A percentile compares a stretch with the other conserved stretches of the same genome.
Conservation (phyloP, 768 basidiomycete genomes). For the Tulasnella sp. region DNA sequence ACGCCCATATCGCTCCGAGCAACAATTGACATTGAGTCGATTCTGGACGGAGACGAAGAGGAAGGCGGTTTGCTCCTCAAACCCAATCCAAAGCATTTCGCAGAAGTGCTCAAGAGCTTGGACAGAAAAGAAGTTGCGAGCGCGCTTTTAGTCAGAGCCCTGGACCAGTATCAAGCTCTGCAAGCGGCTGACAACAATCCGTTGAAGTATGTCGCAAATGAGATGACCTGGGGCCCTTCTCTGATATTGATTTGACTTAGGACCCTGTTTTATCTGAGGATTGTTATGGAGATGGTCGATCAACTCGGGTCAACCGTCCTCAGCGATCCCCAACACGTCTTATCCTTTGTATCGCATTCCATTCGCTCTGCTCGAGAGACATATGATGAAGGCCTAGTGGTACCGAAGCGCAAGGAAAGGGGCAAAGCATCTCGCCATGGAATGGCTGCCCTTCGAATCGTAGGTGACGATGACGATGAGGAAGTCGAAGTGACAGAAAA, state of each 20-base stretch:
- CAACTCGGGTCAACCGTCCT: conserved; percentile 51
- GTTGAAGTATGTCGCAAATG: conserved; percentile 24
- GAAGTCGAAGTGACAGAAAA: conserved; percentile 26
- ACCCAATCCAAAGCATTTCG: conserved; percentile 65
- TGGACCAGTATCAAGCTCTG: conserved; percentile 54
- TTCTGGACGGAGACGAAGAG: conserved; percentile 22
- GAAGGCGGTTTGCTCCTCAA: conserved; percentile 52
- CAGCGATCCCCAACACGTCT: conserved; percentile 53
- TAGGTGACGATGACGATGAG: conserved; percentile 27
- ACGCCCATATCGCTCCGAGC: conserved; percentile 9
- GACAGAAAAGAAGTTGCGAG: conserved; percentile 60
- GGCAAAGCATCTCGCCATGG: conserved; percentile 17
- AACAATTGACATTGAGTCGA: conserved; percentile 20
- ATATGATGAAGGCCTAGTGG: background rate
- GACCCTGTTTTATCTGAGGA: conserved; percentile 61
- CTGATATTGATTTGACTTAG: conserved; percentile 21
- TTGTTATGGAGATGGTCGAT: conserved; percentile 72
- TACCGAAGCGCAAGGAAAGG: conserved; percentile 21
- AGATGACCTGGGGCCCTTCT: background rate
- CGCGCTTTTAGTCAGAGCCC: conserved; percentile 56
- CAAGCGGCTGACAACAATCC: conserved; percentile 23
- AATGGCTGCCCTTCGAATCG: conserved; percentile 27
- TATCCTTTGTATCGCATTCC: conserved; percentile 76
- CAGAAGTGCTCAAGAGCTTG: conserved; percentile 50
- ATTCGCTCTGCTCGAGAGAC: conserved; percentile 35